Conservation (phyloP, 768 basidiomycete species). For the Leccinum fibrillosum region DNA sequence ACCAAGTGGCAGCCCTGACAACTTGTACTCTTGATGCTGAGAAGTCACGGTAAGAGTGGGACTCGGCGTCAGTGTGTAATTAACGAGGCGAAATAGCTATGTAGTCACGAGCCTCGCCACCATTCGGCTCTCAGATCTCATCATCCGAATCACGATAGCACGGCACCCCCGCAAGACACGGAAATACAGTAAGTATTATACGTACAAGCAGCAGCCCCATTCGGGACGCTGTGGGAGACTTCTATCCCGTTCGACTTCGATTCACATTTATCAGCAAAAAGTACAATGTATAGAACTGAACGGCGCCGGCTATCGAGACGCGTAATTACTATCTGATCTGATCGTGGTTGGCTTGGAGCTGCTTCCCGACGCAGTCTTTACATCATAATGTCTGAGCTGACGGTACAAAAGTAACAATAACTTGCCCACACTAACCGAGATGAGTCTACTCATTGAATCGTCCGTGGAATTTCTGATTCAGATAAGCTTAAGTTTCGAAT, state of each 20-base stretch:
- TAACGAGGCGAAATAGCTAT: too few relatives aligned
- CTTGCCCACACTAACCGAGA: not conserved
- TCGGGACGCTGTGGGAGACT: not conserved
- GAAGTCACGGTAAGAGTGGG: too few relatives aligned
- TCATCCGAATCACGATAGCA: not conserved
- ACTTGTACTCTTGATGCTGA: too few relatives aligned
- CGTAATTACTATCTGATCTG: not conserved
- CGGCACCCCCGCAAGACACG: not conserved
- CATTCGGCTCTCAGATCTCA: too few relatives aligned
- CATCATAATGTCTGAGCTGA: too few relatives aligned
- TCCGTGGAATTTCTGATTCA: not conserved
- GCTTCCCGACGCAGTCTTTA: not conserved
- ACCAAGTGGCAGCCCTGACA: too few relatives aligned
- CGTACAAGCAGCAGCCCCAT: not conserved
- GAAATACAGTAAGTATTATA: not conserved
- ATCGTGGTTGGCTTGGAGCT: not conserved
- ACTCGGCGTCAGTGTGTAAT: too few relatives aligned
- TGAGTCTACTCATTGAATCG: not conserved
- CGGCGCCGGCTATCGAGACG: not conserved
- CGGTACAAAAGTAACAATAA: not conserved
- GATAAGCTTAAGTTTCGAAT: not conserved
- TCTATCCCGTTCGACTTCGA: not conserved
- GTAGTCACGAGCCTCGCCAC: too few relatives aligned
- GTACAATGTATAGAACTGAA: not conserved
- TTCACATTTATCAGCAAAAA: not conserved